These are phyloP conservation scores for Aspergillus quadricinctus DNA, from an alignment of 2,329 filamentous ascomycete genomes.

Conservation along the genomic window DNA sequence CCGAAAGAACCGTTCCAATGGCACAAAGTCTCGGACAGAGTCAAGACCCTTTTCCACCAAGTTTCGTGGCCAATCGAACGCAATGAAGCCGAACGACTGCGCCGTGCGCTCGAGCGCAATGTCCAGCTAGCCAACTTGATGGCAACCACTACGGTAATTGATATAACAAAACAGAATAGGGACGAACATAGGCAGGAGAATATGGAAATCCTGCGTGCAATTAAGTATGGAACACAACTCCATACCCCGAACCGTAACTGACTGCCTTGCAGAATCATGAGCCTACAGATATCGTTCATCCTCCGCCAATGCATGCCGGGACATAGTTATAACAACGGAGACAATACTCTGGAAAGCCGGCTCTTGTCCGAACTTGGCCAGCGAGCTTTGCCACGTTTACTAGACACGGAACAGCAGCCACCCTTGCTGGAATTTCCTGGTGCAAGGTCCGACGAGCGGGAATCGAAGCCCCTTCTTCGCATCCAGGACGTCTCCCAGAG, in stretches of 20 bases:
- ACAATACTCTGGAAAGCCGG: neutral
- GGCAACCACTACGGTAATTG: conserved; percentile 2
- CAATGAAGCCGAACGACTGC: conserved; percentile 9
- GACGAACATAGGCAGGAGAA: conserved; percentile 7
- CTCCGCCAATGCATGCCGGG: neutral
- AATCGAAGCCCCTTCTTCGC: no score
- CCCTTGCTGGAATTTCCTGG: no score
- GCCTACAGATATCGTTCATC: neutral
- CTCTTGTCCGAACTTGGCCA: neutral
- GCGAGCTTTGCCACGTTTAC: no score
- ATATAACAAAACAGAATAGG: conserved; percentile 1
- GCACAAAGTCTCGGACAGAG: neutral
- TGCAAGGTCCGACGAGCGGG: no score
- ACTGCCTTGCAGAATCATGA: conserved; percentile 6
- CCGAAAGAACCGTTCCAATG: neutral
- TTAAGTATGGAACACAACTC: conserved; percentile 2
- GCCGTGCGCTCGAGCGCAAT: conserved; percentile 6
- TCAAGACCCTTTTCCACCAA: conserved; percentile 4
- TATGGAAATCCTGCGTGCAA: conserved; percentile 6
- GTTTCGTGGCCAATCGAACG: conserved; percentile 9
- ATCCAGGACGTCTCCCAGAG: neutral
- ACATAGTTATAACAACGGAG: neutral
- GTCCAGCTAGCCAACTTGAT: conserved; percentile 10
- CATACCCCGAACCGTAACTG: neutral
- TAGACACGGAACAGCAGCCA: no score